Base-by-base conservation (phyloP, 2,329 filamentous ascomycete species). In the Arthrinium phaeospermum region DNA sequence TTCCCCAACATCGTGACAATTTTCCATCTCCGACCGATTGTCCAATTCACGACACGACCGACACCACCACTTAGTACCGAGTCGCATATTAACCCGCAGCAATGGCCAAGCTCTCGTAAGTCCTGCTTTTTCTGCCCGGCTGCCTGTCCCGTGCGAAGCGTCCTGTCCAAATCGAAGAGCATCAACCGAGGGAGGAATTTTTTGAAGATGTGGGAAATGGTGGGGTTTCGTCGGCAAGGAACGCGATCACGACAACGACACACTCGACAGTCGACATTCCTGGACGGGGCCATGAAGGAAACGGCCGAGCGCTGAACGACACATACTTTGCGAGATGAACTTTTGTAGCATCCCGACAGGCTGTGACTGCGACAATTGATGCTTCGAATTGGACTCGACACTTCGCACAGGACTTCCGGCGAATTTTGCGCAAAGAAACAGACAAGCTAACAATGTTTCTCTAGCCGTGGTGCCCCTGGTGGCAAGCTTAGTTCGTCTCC, bases 401-500 rank as follows among this genome's bases (percentile, higher is more conserved):
- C 14, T 69, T 34, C 45, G 27, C 67, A 49, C 24, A 70, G 68
- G 19, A 53, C n/a, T 24, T 57, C n/a, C 44, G 51, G 19, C 22
- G 34, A 30, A 45, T 34, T 41, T 41, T 24, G 2, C 67, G 30
- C 44, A 57, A 34, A 3, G 22, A 30, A 64, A n/a, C 13, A 27
- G 16, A 6, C 41, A 46, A 24, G 47, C 47, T 61, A 37, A 78
- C 77, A 73, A 74, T 72, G 70, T 74, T 70, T 71, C 12, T 77
- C 80, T 80, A 92, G 90, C 78, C 90, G 94, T 91, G 94, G 93
- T 93, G 93, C 94, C 91, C 93, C 95, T 84, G 68, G 68, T 70
- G 68, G 68, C 68, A 70, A 70, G 47, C 68, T 70, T 51, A 70
- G 57, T 64, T 64, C 57, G 57, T 64, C 57, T 64, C 34, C 34